A percentile compares a stretch with the other conserved stretches of the same genome.
Conservation (phyloP, 2,329 filamentous ascomycete species). For the Scorias spongiosa region DNA sequence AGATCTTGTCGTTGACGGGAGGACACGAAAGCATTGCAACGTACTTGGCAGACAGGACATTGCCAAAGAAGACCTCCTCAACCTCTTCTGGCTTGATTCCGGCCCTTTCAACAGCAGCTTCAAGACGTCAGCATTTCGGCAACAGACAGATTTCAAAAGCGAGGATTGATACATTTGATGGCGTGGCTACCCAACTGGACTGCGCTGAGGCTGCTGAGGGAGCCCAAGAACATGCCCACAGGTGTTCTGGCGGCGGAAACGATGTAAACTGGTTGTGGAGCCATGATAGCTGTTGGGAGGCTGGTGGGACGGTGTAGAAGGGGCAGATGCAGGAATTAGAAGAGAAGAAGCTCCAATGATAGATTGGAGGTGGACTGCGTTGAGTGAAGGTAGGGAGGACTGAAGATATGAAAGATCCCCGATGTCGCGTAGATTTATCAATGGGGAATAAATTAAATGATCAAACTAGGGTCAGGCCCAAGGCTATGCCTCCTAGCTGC, state of each 20-base stretch:
- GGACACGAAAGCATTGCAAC: constrained; percentile 12
- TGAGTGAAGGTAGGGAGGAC: too few species aligned
- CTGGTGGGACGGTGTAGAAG: neutral
- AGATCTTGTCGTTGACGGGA: constrained; percentile 1
- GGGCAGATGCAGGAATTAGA: too few species aligned
- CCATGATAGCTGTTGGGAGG: constrained; percentile 37
- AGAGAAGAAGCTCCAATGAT: too few species aligned
- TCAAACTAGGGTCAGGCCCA: too few species aligned
- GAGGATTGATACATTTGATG: constrained; percentile 58
- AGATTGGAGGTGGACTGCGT: too few species aligned
- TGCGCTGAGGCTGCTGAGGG: constrained; percentile 74
- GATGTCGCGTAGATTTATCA: too few species aligned
- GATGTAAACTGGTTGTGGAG: constrained; percentile 85
- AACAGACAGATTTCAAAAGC: neutral
- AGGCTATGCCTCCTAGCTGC: too few species aligned
- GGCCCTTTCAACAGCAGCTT: constrained; percentile 69
- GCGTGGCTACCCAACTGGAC: constrained; percentile 77
- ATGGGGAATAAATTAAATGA: too few species aligned
- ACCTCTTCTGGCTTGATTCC: constrained; percentile 79
- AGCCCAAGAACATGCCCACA: constrained; percentile 85
- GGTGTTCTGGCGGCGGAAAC: constrained; percentile 65
- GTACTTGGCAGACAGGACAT: constrained; percentile 92
- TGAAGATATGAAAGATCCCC: too few species aligned
- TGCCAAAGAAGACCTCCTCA: constrained; percentile 95
- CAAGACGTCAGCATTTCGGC: neutral